Conservation (phyloP, 441 rosid genomes). For the Daphne laureola region DNA sequence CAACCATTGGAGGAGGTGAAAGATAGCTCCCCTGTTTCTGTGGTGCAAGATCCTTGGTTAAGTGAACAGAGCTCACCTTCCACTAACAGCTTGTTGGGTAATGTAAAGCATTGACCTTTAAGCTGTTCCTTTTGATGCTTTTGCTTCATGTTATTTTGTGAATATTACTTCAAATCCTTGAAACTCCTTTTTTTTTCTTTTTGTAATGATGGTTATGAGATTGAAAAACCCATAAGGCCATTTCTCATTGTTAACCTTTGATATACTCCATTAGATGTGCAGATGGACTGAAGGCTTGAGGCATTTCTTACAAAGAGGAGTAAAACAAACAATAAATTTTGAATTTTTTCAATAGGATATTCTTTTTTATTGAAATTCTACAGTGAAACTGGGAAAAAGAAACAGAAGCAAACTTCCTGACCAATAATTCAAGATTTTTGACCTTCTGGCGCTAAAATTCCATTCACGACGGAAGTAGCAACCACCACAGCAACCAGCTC, state of each 20-base stretch:
- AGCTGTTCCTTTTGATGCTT: constrained; percentile 5
- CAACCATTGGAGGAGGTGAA: constrained; percentile 38
- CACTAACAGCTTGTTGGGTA: constrained; percentile 63
- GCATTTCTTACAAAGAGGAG: too few species aligned
- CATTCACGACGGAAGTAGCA: constrained; percentile 67
- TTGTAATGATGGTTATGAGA: too few species aligned
- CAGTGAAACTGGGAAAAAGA: too few species aligned
- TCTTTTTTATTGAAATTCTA: too few species aligned
- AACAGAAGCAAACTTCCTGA: neutral
- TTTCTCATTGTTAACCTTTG: too few species aligned
- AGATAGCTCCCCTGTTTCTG: constrained; percentile 71
- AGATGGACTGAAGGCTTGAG: too few species aligned
- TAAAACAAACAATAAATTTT: too few species aligned
- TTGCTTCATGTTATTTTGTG: constrained; percentile 18
- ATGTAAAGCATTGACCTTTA: constrained; percentile 34
- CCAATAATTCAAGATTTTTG: constrained; percentile 24
- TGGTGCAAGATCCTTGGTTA: constrained; percentile 79
- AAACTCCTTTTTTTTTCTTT: neutral
- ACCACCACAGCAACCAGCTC: constrained; percentile 64
- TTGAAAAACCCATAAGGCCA: too few species aligned
- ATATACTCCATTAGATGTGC: too few species aligned
- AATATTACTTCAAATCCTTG: constrained; percentile 4
- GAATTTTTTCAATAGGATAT: too few species aligned
- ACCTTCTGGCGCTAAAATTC: constrained; percentile 68
- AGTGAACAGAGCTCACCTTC: constrained; percentile 93